Evolutionary conservation across 1,284 basidiomycete species (phyloP), one percentile per base, ranked within the genome.

Genomic region (Malassezia cuniculi): DNA sequence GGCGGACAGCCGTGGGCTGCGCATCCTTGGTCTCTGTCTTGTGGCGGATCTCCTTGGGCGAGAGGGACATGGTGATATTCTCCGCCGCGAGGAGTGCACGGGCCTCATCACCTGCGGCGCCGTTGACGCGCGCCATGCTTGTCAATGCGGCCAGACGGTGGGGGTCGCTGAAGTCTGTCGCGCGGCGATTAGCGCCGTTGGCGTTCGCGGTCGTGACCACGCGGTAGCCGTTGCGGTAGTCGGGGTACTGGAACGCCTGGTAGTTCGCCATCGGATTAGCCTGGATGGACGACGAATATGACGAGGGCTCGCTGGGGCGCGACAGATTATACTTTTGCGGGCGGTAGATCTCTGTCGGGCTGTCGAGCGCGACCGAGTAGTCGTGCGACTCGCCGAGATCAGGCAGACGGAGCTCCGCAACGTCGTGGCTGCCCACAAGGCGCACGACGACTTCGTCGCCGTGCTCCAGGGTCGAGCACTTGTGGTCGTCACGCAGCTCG

Each of bases 261-360:
- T 52, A 66, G 37, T 64, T 64, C 14, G 51, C 58, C 7, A 51
- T 51, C 4, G 63, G 63, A 34, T 66, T 54, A 4, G 53, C 63
- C 11, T 57, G 57, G 2, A 66, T 52, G 0, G 59, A 62, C 2
- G 57, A 60, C 1, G 57, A 60, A 31, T 64, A 60, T 6, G 57
- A 60, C 16, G 59, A 63, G 4, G 63, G 63, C 44, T 66, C 63
- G 6, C 48, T 42, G 1, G 61, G 59, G 12, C 47, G 43, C 11
- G 54, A 35, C 22, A 60, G 39, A 1, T 51, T 52, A 34, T 58
- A 59, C 5, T 54, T 49, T 6, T 59, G 55, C n/a, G 54, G 50
- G 19, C 44, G 34, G 12, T 47, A 54, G 3, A 61, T 49, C 5
- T 55, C 52, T 6, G 50, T 53, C 4, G 47, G 34, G 14, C 47